Conservation (phyloP, 768 basidiomycete genomes). For the Candolleomyces efflorescens region DNA sequence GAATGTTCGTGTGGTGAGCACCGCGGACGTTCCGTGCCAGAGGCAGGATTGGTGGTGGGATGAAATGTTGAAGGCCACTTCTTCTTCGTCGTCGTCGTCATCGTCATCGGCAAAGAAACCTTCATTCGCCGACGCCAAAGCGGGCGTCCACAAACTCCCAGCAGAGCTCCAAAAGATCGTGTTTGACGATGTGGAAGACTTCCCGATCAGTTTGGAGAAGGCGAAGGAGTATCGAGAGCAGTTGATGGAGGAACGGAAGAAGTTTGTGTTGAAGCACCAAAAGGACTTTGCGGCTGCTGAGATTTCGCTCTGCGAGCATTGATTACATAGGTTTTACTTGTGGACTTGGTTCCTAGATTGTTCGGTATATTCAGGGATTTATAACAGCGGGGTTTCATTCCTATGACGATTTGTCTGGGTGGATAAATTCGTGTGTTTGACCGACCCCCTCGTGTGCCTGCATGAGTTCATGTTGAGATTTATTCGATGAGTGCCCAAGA, state of each 20-base stretch:
- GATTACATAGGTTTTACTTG: neutral
- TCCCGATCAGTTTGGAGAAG: slow-evolving; percentile 19
- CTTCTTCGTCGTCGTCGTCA: too few species aligned
- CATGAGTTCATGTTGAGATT: too few species aligned
- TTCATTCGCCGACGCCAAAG: too few species aligned
- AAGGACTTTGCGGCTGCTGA: neutral
- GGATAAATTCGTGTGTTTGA: too few species aligned
- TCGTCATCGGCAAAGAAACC: too few species aligned
- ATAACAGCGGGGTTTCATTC: too few species aligned
- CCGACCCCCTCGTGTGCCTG: too few species aligned
- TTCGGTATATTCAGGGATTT: too few species aligned
- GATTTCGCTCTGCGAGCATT: slow-evolving; percentile 3
- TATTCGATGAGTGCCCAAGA: too few species aligned
- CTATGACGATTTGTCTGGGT: too few species aligned
- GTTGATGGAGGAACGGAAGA: slow-evolving; percentile 26
- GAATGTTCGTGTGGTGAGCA: slow-evolving; percentile 17
- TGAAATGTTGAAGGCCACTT: slow-evolving; percentile 1
- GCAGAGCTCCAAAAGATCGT: slow-evolving; percentile 17
- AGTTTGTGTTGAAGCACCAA: slow-evolving; percentile 4
- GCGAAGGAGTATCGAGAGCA: slow-evolving; percentile 21
- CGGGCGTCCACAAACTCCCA: slow-evolving; percentile 12
- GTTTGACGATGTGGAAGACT: slow-evolving; percentile 15
- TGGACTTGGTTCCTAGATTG: too few species aligned
- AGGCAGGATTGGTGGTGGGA: slow-evolving; percentile 22
- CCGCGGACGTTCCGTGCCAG: slow-evolving; percentile 22